phyloP scores from a whole-genome alignment of 305 asterid genomes.

The Solanum hybrid region DNA sequence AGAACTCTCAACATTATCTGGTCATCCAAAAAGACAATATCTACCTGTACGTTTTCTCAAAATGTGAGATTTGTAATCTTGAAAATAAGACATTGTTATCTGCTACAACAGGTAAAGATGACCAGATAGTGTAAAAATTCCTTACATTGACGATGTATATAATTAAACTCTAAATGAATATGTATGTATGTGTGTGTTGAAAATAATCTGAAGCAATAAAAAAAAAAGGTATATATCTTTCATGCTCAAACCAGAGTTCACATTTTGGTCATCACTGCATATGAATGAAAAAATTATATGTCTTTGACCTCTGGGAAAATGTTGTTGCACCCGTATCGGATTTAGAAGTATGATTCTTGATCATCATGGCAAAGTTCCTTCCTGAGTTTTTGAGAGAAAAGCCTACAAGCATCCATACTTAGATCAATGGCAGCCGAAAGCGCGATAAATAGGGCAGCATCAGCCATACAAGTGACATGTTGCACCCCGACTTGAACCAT shows the following conservation, averaged over 20 bases:
- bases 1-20: neutral
- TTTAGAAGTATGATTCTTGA: constrained; percentile 23
- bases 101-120: neutral
- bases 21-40: neutral
- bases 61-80: neutral
- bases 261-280: constrained; percentile 34
- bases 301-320: neutral
- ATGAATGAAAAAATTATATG: constrained; percentile 1
- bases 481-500: constrained; percentile 58
- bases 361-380: constrained; percentile 54
- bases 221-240: neutral
- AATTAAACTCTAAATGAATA: neutral
- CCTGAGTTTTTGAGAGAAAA: constrained; percentile 57
- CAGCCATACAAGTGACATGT: constrained; percentile 73
- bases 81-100: neutral
- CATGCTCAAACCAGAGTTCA: constrained; percentile 37
- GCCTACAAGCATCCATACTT: constrained; percentile 74
- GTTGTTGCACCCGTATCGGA: neutral
- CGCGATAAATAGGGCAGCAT: constrained; percentile 67
- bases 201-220: neutral
- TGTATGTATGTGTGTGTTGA: neutral
- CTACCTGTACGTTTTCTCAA: fast-evolving
- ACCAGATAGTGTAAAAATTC: neutral
- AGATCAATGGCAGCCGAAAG: constrained; percentile 81
- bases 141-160: neutral